Conservation (phyloP, 495 filamentous ascomycete species). For the Sphaerosporella brunnea region DNA sequence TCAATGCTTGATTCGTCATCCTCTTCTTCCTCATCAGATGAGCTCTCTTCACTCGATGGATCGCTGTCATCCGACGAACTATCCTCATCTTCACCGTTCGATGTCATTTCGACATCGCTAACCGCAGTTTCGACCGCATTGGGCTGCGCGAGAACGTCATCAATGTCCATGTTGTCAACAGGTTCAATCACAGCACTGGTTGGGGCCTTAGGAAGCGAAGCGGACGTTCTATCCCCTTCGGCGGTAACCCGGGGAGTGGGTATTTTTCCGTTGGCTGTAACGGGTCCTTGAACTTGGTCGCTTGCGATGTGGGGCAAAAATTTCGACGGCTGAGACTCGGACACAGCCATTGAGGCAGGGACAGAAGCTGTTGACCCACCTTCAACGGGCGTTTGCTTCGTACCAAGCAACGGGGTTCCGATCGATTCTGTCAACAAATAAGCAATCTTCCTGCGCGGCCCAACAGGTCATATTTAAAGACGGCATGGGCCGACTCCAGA, state of each 20-base stretch:
- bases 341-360: neutral
- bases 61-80: neutral
- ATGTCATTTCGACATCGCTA: neutral
- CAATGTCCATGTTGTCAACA: conserved; percentile 1
- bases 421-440: neutral
- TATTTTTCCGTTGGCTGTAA: no score
- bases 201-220: neutral
- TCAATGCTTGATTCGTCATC: neutral
- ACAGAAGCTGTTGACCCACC: neutral
- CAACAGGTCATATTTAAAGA: neutral
- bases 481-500: neutral
- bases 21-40: conserved; percentile 1
- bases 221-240: no score
- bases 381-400: neutral
- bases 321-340: no score
- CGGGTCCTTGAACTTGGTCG: no score
- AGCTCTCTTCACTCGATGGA: neutral
- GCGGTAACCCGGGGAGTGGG: neutral
- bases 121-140: neutral
- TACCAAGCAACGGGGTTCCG: neutral
- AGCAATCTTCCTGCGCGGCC: conserved; percentile 3
- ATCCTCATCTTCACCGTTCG: neutral
- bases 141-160: neutral
- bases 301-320: no score
- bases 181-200: neutral